Percentiles rank a stretch among this genome's conserved stretches.
Conservation (phyloP, 495 filamentous ascomycete genomes). For the Penicillium parvum region DNA sequence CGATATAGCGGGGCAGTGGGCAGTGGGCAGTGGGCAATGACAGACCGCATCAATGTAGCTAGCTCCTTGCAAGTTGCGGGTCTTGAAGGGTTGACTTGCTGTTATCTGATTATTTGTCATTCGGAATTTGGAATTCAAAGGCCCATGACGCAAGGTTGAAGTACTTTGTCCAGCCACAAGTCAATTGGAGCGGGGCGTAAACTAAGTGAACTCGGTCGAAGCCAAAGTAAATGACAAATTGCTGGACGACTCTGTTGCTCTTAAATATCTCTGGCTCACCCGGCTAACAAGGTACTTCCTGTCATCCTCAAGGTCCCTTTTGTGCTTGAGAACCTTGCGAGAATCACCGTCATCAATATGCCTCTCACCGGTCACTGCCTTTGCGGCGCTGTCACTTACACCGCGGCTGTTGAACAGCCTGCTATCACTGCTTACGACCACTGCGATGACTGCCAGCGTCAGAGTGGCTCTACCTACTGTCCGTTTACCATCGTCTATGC, state of each 20-base stretch:
- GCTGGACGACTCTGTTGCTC: background rate
- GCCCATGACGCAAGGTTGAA: too few species aligned
- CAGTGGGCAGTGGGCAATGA: too few species aligned
- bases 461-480: constrained; percentile 67
- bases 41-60: too few species aligned
- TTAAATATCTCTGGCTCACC: constrained; percentile 28
- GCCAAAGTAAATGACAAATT: background rate
- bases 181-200: too few species aligned
- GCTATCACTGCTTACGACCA: constrained; percentile 60
- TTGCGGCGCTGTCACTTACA: constrained; percentile 65
- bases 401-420: constrained; percentile 50
- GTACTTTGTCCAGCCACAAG: too few species aligned
- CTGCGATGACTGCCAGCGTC: constrained; percentile 70
- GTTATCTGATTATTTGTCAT: constrained; percentile 18
- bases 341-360: constrained; percentile 45
- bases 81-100: too few species aligned
- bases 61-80: too few species aligned
- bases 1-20: too few species aligned
- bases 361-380: constrained; percentile 65
- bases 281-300: constrained; percentile 9
- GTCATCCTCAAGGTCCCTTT: constrained; percentile 27
- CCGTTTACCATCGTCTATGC: background rate
- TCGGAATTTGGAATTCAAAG: constrained; percentile 12
- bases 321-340: constrained; percentile 30
- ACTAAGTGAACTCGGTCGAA: background rate